These are phyloP conservation scores for Margaritispora aquatica DNA, from an alignment of 495 filamentous ascomycete genomes.

Conservation along the genomic window DNA sequence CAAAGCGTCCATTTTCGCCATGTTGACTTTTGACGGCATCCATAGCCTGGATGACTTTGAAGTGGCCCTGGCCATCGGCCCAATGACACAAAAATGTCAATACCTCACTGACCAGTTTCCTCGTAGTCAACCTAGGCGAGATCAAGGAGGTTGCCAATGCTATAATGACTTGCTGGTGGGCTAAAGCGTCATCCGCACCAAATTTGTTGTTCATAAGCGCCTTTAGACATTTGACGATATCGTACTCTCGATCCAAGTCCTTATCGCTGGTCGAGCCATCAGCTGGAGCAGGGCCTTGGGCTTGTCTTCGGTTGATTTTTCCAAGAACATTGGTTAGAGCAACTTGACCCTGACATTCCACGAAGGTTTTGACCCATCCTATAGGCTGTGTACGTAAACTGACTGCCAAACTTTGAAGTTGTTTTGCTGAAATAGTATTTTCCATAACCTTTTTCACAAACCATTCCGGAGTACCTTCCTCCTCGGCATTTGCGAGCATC, in stretches of 20 bases:
- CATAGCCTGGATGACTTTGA: constrained; percentile 88
- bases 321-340: constrained; percentile 88
- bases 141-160: constrained; percentile 82
- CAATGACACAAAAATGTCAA: constrained; percentile 97
- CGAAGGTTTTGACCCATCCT: constrained; percentile 93
- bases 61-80: constrained; percentile 88
- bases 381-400: constrained; percentile 94
- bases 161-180: constrained; percentile 82
- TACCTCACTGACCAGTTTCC: constrained; percentile 94
- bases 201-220: constrained; percentile 99
- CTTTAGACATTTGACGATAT: constrained; percentile 96
- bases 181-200: constrained; percentile 93
- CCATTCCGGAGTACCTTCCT: constrained; percentile 97
- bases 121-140: constrained; percentile 82
- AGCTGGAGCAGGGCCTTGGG: constrained; percentile 63
- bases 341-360: constrained; percentile 95
- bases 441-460: constrained; percentile 97
- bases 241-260: constrained; percentile 91
- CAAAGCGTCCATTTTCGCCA: constrained; percentile 91
- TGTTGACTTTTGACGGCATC: constrained; percentile 86
- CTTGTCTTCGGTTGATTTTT: constrained; percentile 86
- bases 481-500: constrained; percentile 69
- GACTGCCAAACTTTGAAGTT: constrained; percentile 85
- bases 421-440: constrained; percentile 85
- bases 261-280: constrained; percentile 67